Evolutionary conservation across 805 yeast genomes (phyloP), one percentile per base, ranked within the genome.

Genomic region (Zygoascus flipseniorum): DNA sequence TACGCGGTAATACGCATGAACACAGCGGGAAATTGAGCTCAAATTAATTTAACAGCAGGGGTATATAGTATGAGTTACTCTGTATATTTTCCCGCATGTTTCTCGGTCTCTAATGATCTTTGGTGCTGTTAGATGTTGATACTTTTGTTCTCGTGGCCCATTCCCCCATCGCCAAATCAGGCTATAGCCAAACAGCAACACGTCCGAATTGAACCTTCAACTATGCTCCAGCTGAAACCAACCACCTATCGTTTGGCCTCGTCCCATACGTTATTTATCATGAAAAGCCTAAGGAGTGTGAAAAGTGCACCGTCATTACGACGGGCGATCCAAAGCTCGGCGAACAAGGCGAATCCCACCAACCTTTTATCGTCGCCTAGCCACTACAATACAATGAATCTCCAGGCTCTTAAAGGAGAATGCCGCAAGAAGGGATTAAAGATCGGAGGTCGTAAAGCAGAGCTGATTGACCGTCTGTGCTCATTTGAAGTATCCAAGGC

Each of bases 401-500:
- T 81, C 78, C 76, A 77, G 52, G 72, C 79, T 1, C 72, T 83
- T 58, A 81, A 79, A 62, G 65, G 64, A 51, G 87, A 83, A 63
- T 81, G 87, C 63, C 77, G 78, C 53, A 70, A 69, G 53, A 74
- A 83, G 56, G 86, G 86, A 0, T 65, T 83, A 55, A 80, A 77
- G 60, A 76, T 82, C 0, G 69, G 79, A n/a, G 89, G 89, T 13
- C 73, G 74, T 49, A 83, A 83, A 61, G 65, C 75, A 9, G 87
- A 83, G 31, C 67, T 83, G 23, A 72, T 82, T 26, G 73, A 64
- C 52, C 65, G 73, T 11, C 51, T 69, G 16, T 56, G 55, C 23
- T 50, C 54, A 6, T 50, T 52, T 47, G 59, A 61, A 11, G 56
- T 59, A 10, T 31, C 46, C 41, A 46, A 46, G 26, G 14, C 23